Base-by-base conservation (phyloP, 768 basidiomycete genomes). In the Termitomyces sp. region DNA sequence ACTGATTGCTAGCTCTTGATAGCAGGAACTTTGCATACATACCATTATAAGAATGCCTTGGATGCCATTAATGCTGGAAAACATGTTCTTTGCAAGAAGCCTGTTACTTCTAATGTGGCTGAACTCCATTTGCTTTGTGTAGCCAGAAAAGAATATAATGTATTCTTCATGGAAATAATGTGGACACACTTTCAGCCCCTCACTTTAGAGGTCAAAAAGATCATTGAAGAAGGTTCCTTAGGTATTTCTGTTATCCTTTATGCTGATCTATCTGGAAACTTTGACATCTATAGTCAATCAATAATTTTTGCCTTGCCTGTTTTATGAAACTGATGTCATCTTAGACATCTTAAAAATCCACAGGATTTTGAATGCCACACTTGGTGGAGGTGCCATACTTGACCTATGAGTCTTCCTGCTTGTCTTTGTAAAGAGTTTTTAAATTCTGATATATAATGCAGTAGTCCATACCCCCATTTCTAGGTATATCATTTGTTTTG, bases 151-250 rank as follows among this genome's bases (percentile, higher is more conserved):
- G 83, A 91, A 68, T 76, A 87, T 65, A 82, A 85, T 16, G 80
- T 93, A 1, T 95, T 95, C 77, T 83, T 95, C 66, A 95, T 95
- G 92, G 94, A 95, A 73, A 92, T 89, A 0, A 77, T 93, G 72
- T 93, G 92, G 91, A 93, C 92, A 39, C 80, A 89, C 36, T 92
- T 91, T 76, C 86, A 89, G 58, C 89, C 89, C 13, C 78, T 90
- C 60, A 75, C 78, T 11, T 67, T 76, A n/a, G 89, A 88, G 60
- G 75, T 92, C 55, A 86, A 87, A 71, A 77, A 78, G 60, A 72
- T 90, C 48, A 78, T 81, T 1, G 83, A 88, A 53, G 77, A 78
- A 56, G 88, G 87, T 6, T 72, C 69, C n/a, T 75, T 93, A 22
- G 91, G 90, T 7, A 74, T 78, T 9, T 86, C 89, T 18, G 74